Conservation (phyloP, 495 filamentous ascomycete species). For the Podospora didyma region DNA sequence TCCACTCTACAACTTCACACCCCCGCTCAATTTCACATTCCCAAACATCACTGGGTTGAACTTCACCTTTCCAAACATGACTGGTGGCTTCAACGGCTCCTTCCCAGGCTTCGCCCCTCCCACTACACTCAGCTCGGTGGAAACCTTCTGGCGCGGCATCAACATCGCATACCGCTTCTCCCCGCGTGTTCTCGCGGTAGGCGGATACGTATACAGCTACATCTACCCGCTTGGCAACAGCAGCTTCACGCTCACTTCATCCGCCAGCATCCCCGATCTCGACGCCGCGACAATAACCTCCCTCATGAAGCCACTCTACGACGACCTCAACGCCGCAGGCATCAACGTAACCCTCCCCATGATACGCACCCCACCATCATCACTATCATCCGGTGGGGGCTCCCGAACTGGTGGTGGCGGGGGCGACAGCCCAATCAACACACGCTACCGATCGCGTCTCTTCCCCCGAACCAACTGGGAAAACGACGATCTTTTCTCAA, state of each 20-base stretch:
- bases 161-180: constrained; percentile 36
- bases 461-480: constrained; percentile 49
- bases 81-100: constrained; percentile 12
- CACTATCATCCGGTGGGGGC: constrained; percentile 22
- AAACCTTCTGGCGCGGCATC: constrained; percentile 51
- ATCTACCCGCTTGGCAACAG: constrained; percentile 32
- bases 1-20: constrained; percentile 20
- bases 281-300: constrained; percentile 23
- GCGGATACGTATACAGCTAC: constrained; percentile 43
- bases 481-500: constrained; percentile 37
- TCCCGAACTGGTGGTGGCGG: constrained; percentile 5
- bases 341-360: constrained; percentile 28
- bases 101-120: constrained; percentile 14
- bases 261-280: constrained; percentile 27
- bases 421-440: constrained; percentile 24
- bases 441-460: constrained; percentile 47
- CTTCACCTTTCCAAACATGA: constrained; percentile 11
- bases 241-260: constrained; percentile 31
- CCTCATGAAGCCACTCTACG: constrained; percentile 45
- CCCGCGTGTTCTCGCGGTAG: constrained; percentile 31
- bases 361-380: background rate
- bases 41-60: background rate
- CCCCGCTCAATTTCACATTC: constrained; percentile 13
- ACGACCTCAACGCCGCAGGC: constrained; percentile 29
- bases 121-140: constrained; percentile 27